These are phyloP conservation scores for Bryoerythrophyllum caledonicum DNA, from an alignment of 225 moss, liverwort and hornwort species.

Conservation along the genomic window DNA sequence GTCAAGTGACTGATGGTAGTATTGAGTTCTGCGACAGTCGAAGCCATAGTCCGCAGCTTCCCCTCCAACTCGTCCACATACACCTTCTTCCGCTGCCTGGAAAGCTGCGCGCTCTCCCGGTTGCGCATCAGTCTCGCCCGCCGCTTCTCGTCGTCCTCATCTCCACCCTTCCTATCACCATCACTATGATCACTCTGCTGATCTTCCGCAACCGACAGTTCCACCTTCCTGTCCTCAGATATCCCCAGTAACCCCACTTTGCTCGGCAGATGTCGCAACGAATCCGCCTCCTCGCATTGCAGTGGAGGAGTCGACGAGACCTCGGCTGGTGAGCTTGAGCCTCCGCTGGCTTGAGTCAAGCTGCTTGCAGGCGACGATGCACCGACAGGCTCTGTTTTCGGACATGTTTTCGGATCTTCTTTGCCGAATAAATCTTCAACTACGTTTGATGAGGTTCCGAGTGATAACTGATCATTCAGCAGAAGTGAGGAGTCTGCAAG, in stretches of 20 bases:
- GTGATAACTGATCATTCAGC: slow-evolving; percentile 24
- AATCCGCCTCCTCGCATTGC: slow-evolving; percentile 24
- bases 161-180: slow-evolving; percentile 37
- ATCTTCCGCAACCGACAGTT: slow-evolving; percentile 32
- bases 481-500: slow-evolving; percentile 27
- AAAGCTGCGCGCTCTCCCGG: slow-evolving; percentile 59
- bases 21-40: slow-evolving; percentile 63
- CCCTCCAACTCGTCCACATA: slow-evolving; percentile 69
- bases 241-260: slow-evolving; percentile 36
- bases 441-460: slow-evolving; percentile 36
- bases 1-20: slow-evolving; percentile 64
- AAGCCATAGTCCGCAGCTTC: slow-evolving; percentile 60
- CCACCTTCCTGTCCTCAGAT: slow-evolving; percentile 34
- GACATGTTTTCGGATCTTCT: slow-evolving; percentile 20
- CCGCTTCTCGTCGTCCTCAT: slow-evolving; percentile 56
- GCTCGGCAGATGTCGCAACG: slow-evolving; percentile 35
- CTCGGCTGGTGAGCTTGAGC: slow-evolving; percentile 28
- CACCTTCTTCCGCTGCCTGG: slow-evolving; percentile 60
- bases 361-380: slow-evolving; percentile 39
- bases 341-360: slow-evolving; percentile 40
- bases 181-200: slow-evolving; percentile 49
- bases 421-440: slow-evolving; percentile 26
- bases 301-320: slow-evolving; percentile 1
- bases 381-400: slow-evolving; percentile 20
- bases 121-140: slow-evolving; percentile 50